Evolutionary conservation across 208 protist species (phyloP), one percentile per base, ranked within the genome.

Genomic region (Acanthamoeba lenticulata): DNA sequence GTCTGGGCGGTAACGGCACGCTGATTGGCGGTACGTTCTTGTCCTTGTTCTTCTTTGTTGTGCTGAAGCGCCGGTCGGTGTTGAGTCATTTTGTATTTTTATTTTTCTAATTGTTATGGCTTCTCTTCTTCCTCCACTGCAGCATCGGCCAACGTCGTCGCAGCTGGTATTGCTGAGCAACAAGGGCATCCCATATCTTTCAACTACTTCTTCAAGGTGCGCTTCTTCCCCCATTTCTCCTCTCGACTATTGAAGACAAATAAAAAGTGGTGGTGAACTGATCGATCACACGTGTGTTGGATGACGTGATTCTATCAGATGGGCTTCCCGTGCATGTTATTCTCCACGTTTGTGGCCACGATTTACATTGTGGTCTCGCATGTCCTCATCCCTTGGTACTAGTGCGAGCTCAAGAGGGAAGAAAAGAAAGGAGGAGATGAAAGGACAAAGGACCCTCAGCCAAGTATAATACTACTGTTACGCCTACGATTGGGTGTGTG

Each of bases 1-100:
- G 97, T 79, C 55, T 97, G 7, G 96, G 96, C 27, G 96, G 97
- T 57, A 97, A 97, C 85, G 97, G 96, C 36, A 97, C 97, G 19
- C 65, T 97, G 24, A 97, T 97, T 83, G 96, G 96, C 45, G 36
- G 72, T 81, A 81, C 36, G 69, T 34, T 9, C 52, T 6, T 27
- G 52, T 21, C n/a, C n/a, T n/a, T n/a, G n/a, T 77, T 38, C 36
- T 38, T 27, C 36, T 72, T 72, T n/a, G 24, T 72, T n/a, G 24
- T n/a, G 55, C 19, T 62, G 55, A n/a, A n/a, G n/a, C n/a, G n/a
- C n/a, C n/a, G n/a, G n/a, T n/a, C n/a, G n/a, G n/a, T n/a, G n/a
- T n/a, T n/a, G n/a, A n/a, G n/a, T n/a, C n/a, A n/a, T n/a, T 62
- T 62, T 15, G 55, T 62, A 24, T 62, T 62, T 62, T 62, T 24